Conservation (phyloP, 2,329 filamentous ascomycete species). For the Colletotrichum sp. region DNA sequence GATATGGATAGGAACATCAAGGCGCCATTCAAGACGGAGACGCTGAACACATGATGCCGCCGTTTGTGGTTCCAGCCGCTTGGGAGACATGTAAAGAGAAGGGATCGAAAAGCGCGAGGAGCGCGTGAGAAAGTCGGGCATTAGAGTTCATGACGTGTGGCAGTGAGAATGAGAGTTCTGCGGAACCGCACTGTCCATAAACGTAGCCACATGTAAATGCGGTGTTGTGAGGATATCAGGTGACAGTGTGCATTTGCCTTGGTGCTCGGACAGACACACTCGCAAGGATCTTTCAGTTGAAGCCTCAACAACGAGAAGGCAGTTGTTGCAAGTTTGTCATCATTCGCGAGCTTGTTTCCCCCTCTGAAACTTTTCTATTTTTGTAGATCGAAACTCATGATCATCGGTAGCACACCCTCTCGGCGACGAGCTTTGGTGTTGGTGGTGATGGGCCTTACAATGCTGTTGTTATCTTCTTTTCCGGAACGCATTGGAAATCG, state of each 20-base stretch:
- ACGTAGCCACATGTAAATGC: not conserved
- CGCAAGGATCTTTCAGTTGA: not conserved
- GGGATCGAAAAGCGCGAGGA: not conserved
- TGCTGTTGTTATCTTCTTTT: not conserved
- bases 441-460: not conserved
- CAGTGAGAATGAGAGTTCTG: not conserved
- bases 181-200: not conserved
- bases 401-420: not conserved
- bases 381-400: not conserved
- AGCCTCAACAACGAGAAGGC: not conserved
- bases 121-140: not conserved
- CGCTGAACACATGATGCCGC: not conserved
- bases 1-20: not conserved
- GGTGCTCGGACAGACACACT: not conserved
- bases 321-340: not conserved
- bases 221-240: not conserved
- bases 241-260: not conserved
- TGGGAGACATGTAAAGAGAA: not conserved
- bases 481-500: not conserved
- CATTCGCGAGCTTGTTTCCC: not conserved
- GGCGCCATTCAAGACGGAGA: not conserved
- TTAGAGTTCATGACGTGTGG: constrained; percentile 3
- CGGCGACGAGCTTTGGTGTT: not conserved
- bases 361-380: not conserved
- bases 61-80: not conserved